Evolutionary conservation across 352 stramenopile genomes (phyloP).

Genomic region (Pythium aphanidermatum): DNA sequence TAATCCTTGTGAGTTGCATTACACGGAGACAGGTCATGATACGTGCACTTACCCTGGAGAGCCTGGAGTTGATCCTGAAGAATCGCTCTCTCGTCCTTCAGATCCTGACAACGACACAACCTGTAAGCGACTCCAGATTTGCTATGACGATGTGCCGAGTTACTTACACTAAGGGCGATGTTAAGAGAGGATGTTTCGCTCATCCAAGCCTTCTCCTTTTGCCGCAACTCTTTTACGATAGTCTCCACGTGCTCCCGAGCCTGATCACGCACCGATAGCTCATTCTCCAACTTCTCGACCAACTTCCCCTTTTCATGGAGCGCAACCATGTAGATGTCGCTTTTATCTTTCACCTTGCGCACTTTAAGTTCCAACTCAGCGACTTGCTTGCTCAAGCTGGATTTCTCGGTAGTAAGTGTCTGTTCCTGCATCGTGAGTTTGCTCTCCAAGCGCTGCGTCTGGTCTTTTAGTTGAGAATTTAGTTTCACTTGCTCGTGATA

Average conservation of each 20-base stretch:
- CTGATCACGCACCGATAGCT: slow-evolving; percentile 29
- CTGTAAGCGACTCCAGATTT: not conserved
- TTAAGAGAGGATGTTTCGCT: slow-evolving; percentile 52
- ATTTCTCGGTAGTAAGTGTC: slow-evolving; percentile 14
- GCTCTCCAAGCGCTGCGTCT: slow-evolving; percentile 31
- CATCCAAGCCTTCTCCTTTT: slow-evolving; percentile 42
- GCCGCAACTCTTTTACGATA: slow-evolving; percentile 46
- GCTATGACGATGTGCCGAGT: no score
- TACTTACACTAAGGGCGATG: slow-evolving; percentile 36
- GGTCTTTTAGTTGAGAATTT: slow-evolving; percentile 23
- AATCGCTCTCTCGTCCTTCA: slow-evolving; percentile 46
- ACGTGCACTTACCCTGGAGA: slow-evolving; percentile 33
- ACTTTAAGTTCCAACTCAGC: slow-evolving; percentile 33
- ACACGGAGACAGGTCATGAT: not conserved
- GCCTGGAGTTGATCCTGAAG: slow-evolving; percentile 40
- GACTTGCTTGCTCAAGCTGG: slow-evolving; percentile 23
- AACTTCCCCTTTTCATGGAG: slow-evolving; percentile 45
- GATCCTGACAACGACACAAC: slow-evolving; percentile 26
- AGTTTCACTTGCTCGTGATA: slow-evolving; percentile 44
- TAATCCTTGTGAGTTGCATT: not conserved
- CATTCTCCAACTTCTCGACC: slow-evolving; percentile 34
- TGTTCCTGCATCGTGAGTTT: slow-evolving; percentile 23
- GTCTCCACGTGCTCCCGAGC: slow-evolving; percentile 39
- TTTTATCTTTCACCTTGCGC: slow-evolving; percentile 31
- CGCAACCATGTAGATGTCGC: slow-evolving; percentile 28